A percentile compares a stretch with the other conserved stretches of the same genome.
Evolutionary conservation across 257 asterid genomes (phyloP).

Genomic region (Rubia yunnanensis): DNA sequence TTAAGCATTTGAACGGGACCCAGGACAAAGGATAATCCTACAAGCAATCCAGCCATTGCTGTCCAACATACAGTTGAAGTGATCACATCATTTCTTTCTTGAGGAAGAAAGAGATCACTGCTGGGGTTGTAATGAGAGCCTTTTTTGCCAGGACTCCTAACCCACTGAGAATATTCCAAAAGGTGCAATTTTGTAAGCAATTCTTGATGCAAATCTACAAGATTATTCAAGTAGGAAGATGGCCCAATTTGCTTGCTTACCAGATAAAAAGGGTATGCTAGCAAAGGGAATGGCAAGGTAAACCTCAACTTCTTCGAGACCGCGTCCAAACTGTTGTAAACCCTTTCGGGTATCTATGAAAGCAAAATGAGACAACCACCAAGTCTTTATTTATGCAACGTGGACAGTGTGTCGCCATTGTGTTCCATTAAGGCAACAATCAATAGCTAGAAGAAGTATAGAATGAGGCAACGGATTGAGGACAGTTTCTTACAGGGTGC

Average conservation of each 20-base stretch:
- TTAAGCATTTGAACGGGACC: conserved; percentile 75
- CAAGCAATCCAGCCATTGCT: conserved; percentile 73
- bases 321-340: conserved; percentile 46
- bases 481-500: conserved; percentile 60
- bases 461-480: not conserved
- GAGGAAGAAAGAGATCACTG: conserved; percentile 78
- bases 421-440: not conserved
- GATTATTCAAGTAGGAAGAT: not conserved
- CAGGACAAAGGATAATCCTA: conserved; percentile 58
- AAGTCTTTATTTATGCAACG: too few species aligned
- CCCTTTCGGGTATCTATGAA: conserved; percentile 48
- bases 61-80: conserved; percentile 87
- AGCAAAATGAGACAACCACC: not conserved
- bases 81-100: conserved; percentile 67
- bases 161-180: conserved; percentile 47
- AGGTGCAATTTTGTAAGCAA: conserved; percentile 3
- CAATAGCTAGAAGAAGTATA: not conserved
- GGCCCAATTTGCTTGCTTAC: conserved; percentile 25
- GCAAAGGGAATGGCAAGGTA: conserved; percentile 84
- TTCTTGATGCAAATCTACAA: conserved; percentile 1
- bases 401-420: too few species aligned
- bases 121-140: conserved; percentile 88
- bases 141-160: conserved; percentile 82
- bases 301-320: conserved; percentile 61
- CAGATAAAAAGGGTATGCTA: conserved; percentile 86